Conservation (phyloP, 257 asterid species). For the Misopates orontium region DNA sequence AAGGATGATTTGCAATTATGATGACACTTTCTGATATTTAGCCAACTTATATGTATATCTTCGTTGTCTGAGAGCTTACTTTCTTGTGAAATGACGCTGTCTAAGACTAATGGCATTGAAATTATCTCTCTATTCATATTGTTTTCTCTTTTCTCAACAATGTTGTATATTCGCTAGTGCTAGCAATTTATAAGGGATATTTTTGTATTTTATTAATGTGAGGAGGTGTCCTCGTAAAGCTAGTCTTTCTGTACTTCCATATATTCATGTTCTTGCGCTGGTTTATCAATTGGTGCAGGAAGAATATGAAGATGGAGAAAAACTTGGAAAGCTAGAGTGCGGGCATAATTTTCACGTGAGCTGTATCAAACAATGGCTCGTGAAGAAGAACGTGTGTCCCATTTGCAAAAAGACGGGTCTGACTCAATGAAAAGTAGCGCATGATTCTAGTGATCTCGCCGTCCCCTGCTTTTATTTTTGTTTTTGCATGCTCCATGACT, state of each 20-base stretch:
- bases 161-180: no score
- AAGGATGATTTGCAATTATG: no score
- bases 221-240: no score
- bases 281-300: constrained; percentile 40
- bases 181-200: no score
- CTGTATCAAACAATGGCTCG: constrained; percentile 66
- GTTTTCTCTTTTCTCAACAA: no score
- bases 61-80: no score
- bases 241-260: background rate
- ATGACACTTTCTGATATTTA: background rate
- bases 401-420: constrained; percentile 62
- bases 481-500: constrained; percentile 11
- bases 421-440: constrained; percentile 24
- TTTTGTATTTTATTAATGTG: background rate
- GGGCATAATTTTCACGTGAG: constrained; percentile 54
- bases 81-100: no score
- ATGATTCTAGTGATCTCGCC: background rate
- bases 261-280: background rate
- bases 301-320: constrained; percentile 49
- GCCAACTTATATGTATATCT: no score
- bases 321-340: constrained; percentile 55
- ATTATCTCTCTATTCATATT: no score
- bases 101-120: no score
- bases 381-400: constrained; percentile 61
- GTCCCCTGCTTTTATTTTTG: background rate